Conservation (phyloP, 352 stramenopile genomes). For the Phytophthora pistaciae region DNA sequence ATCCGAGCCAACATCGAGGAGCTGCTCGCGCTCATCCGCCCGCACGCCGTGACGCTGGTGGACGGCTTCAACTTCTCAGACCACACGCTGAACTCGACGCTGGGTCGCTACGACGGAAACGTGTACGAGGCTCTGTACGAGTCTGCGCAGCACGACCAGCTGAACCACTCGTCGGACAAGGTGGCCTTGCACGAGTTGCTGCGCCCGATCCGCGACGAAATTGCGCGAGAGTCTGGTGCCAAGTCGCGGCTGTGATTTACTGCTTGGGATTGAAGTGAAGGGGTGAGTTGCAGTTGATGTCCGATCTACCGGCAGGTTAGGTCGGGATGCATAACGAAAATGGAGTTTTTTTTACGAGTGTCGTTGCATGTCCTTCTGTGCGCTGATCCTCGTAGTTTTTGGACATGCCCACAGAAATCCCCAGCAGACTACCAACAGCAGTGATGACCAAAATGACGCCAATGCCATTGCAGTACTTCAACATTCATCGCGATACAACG, state of each 20-base stretch:
- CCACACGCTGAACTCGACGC: conserved; percentile 72
- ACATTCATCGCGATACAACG: too few species aligned
- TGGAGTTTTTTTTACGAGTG: too few species aligned
- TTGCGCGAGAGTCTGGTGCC: conserved; percentile 20
- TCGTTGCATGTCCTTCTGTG: too few species aligned
- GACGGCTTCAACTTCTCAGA: conserved; percentile 88
- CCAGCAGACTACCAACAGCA: too few species aligned
- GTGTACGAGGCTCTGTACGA: conserved; percentile 79
- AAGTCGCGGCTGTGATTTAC: conserved; percentile 44
- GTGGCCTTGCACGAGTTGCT: conserved; percentile 72
- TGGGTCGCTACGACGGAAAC: conserved; percentile 78
- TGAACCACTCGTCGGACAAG: conserved; percentile 72
- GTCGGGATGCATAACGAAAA: neutral
- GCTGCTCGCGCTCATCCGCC: conserved; percentile 59
- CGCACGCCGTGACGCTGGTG: conserved; percentile 76
- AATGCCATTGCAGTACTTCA: too few species aligned
- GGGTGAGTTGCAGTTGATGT: neutral
- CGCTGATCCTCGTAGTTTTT: too few species aligned
- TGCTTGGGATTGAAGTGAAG: neutral
- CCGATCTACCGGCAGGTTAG: neutral
- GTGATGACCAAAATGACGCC: too few species aligned
- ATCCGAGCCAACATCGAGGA: conserved; percentile 65
- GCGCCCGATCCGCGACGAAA: conserved; percentile 66
- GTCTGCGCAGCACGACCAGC: conserved; percentile 63
- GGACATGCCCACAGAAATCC: too few species aligned